Evolutionary conservation across 2,329 filamentous ascomycete species (phyloP).

Genomic region (Colletotrichum sp.): DNA sequence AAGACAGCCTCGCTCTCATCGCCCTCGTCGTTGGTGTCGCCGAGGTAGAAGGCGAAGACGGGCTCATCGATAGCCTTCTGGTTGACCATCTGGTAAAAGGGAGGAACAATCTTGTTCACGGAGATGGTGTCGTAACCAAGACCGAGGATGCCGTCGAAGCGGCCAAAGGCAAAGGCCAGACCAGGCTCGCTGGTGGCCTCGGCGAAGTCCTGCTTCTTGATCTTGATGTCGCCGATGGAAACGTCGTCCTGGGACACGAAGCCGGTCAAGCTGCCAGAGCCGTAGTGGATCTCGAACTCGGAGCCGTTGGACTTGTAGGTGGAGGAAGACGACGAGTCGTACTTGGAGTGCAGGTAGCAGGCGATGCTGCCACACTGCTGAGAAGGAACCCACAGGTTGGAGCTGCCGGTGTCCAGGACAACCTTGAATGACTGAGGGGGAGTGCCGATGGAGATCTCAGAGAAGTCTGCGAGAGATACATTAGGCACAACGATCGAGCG

Average conservation of each 20-base stretch:
- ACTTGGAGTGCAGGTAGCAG: slow-evolving; percentile 97
- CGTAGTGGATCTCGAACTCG: slow-evolving; percentile 91
- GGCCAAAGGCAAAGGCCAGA: slow-evolving; percentile 95
- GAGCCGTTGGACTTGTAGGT: slow-evolving; percentile 95
- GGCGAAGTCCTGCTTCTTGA: slow-evolving; percentile 92
- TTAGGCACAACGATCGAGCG: neutral
- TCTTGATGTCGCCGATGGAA: slow-evolving; percentile 84
- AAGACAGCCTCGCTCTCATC: slow-evolving; percentile 88
- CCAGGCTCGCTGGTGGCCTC: slow-evolving; percentile 96
- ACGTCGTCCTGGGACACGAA: slow-evolving; percentile 91
- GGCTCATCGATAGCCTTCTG: slow-evolving; percentile 90
- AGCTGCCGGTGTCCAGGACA: slow-evolving; percentile 96
- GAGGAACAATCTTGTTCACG: slow-evolving; percentile 93
- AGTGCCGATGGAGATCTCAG: slow-evolving; percentile 90
- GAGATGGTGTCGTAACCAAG: slow-evolving; percentile 95
- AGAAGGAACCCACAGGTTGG: slow-evolving; percentile 98
- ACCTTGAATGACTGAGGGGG: slow-evolving; percentile 98
- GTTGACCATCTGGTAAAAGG: slow-evolving; percentile 95
- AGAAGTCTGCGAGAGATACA: slow-evolving; percentile 75
- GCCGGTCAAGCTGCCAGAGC: slow-evolving; percentile 91
- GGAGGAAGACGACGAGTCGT: slow-evolving; percentile 88
- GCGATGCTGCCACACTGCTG: slow-evolving; percentile 91
- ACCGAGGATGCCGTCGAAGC: slow-evolving; percentile 96
- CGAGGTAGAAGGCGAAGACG: slow-evolving; percentile 96
- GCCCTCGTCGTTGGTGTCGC: slow-evolving; percentile 69